Percentiles rank a stretch among this genome's conserved stretches.
Conservation (phyloP, 345 rosid species). For the Heritiera fomes region DNA sequence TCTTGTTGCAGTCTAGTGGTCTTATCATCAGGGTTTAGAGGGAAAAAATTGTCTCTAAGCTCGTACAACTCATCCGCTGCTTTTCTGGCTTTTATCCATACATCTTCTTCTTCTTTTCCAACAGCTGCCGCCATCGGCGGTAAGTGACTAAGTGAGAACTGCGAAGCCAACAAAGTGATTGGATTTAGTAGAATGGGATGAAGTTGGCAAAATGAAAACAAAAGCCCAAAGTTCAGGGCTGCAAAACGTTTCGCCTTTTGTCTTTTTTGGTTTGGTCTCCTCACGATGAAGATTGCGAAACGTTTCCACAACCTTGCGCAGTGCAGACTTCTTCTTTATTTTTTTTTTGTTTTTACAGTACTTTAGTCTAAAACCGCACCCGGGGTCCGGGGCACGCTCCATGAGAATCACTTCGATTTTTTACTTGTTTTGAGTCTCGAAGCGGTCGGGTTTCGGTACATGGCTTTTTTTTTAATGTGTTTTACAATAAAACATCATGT, state of each 20-base stretch:
- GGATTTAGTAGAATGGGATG: background rate
- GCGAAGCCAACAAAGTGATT: background rate
- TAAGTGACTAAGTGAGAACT: background rate
- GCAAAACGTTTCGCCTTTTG: background rate
- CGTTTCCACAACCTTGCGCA: no score
- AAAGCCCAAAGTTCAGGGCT: background rate
- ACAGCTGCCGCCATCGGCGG: background rate
- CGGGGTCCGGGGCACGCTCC: no score
- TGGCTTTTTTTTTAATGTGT: no score
- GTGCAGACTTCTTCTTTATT: no score
- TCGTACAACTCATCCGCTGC: conserved; percentile 54
- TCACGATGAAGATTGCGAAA: background rate
- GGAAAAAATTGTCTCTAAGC: conserved; percentile 61
- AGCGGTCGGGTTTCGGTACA: no score
- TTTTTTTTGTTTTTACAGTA: no score
- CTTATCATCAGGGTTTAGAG: conserved; percentile 54
- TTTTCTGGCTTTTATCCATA: conserved; percentile 38
- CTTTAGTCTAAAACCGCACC: no score
- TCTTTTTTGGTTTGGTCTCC: background rate
- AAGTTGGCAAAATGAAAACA: background rate
- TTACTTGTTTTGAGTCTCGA: no score
- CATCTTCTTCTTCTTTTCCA: conserved; percentile 28
- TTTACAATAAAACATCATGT: no score
- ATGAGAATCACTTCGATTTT: no score
- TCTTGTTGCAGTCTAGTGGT: conserved; percentile 43